Conservation (phyloP, 139 green algal genomes). For the Chlorella ohadii region DNA sequence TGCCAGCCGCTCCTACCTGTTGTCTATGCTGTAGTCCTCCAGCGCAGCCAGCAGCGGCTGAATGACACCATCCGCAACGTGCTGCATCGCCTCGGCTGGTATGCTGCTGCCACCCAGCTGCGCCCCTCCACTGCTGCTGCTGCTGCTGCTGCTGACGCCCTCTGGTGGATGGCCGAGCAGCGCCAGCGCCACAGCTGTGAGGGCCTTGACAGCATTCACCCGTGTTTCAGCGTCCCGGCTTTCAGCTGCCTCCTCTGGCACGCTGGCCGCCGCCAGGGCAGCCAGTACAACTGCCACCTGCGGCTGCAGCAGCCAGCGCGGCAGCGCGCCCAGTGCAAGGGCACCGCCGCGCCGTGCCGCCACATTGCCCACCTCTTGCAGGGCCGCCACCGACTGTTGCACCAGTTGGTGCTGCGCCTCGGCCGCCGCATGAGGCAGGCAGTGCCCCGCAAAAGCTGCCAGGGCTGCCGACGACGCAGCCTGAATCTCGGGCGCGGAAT, state of each 20-base stretch:
- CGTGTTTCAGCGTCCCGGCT: constrained; percentile 78
- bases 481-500: constrained; percentile 78
- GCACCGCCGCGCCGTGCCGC: constrained; percentile 41
- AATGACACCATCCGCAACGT: not conserved
- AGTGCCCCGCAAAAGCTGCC: constrained; percentile 52
- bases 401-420: constrained; percentile 16
- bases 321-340: constrained; percentile 34
- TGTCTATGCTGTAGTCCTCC: constrained; percentile 95
- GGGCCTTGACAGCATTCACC: constrained; percentile 67
- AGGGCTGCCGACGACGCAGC: constrained; percentile 66
- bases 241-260: constrained; percentile 66
- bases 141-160: not conserved
- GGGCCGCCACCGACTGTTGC: not conserved
- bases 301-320: constrained; percentile 14
- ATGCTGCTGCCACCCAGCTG: not conserved
- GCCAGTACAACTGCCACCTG: constrained; percentile 46
- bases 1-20: constrained; percentile 53
- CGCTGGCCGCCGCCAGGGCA: constrained; percentile 31
- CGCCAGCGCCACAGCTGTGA: constrained; percentile 50
- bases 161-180: constrained; percentile 21
- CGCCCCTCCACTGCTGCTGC: not conserved
- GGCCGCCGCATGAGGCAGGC: constrained; percentile 18
- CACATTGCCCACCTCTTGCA: constrained; percentile 11
- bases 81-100: not conserved
- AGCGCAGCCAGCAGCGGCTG: constrained; percentile 66